These are phyloP conservation scores for Hypoxylon sp. DNA, from an alignment of 2,329 filamentous ascomycete genomes.

Conservation along the genomic window DNA sequence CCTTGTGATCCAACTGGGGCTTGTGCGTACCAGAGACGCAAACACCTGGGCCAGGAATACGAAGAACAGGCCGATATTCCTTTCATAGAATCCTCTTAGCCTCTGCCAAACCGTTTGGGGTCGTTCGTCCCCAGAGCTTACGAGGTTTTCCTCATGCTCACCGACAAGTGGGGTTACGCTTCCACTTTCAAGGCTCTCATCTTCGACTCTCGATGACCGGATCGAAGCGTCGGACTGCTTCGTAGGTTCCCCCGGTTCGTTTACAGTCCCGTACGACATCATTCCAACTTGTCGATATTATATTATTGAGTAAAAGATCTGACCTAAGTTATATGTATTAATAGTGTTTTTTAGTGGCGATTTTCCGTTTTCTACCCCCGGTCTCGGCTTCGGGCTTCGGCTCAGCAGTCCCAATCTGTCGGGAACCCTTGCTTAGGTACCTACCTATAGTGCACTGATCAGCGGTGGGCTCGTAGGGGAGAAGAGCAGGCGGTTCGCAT, in stretches of 20 bases:
- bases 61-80: conserved; percentile 59
- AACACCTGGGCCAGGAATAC: conserved; percentile 61
- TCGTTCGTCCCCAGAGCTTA: conserved; percentile 5
- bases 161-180: conserved; percentile 11
- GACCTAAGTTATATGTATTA: not conserved
- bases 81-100: conserved; percentile 62
- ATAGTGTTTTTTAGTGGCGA: conserved; percentile 10
- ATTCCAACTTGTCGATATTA: not conserved
- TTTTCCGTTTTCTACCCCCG: conserved; percentile 14
- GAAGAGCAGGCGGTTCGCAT: not conserved
- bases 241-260: conserved; percentile 1
- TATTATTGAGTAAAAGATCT: not conserved
- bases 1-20: not conserved
- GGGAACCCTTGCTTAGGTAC: conserved; percentile 3
- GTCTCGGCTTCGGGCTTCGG: conserved; percentile 39
- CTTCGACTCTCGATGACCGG: conserved; percentile 15
- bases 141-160: conserved; percentile 16
- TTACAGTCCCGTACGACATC: conserved; percentile 39
- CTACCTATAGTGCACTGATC: not conserved
- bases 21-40: conserved; percentile 57
- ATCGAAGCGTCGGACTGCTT: conserved; percentile 5
- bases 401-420: conserved; percentile 14
- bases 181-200: conserved; percentile 16
- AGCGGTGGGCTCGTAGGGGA: not conserved
- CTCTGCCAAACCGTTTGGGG: conserved; percentile 31